Evolutionary conservation across 1,284 basidiomycete species (phyloP), one percentile per base, ranked within the genome.

Genomic region (Sutorius eximius): DNA sequence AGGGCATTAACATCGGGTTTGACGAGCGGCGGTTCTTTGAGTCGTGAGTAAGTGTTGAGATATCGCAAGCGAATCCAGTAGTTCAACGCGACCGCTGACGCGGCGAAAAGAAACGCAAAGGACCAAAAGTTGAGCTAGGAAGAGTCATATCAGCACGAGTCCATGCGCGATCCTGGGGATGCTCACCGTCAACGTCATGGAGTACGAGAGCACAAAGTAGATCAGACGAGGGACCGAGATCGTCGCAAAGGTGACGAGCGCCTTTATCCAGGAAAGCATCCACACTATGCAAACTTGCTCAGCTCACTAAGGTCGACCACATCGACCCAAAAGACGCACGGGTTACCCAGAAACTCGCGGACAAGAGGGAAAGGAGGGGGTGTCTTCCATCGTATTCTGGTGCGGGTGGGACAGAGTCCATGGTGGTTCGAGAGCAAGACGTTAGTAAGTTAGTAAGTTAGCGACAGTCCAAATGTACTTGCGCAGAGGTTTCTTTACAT

Each of bases 61-160:
- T 90, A 91, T 52, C 83, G 85, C 71, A 91, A 92, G 36, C 92
- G 84, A 59, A 95, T 88, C 77, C 89, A 86, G 63, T 93, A 91
- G 71, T 92, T 91, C 29, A 93, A 67, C 3, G 80, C 84, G 48
- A 91, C 79, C 2, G 80, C 78, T 2, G 84, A 84, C 5, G 84
- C 75, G 16, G 77, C 73, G 59, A 93, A 91, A 15, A 96, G 80
- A 51, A 88, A 78, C 11, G 89, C 86, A 59, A 95, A 87, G 45
- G 89, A 90, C 79, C 90, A 94, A 69, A 95, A 95, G 61, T 92
- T 92, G 48, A 96, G 81, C 83, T 95, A 72, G 30, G 34, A 42
- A 46, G 20, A 15, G 37, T 27, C 47, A 44, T 30, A 40, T 59
- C 46, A 57, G 37, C 40, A 47, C 34, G 37, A 16, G 47, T 47